These are phyloP conservation scores for Solanum paucissectum DNA, from an alignment of 257 asterid species.

Conservation along the genomic window DNA sequence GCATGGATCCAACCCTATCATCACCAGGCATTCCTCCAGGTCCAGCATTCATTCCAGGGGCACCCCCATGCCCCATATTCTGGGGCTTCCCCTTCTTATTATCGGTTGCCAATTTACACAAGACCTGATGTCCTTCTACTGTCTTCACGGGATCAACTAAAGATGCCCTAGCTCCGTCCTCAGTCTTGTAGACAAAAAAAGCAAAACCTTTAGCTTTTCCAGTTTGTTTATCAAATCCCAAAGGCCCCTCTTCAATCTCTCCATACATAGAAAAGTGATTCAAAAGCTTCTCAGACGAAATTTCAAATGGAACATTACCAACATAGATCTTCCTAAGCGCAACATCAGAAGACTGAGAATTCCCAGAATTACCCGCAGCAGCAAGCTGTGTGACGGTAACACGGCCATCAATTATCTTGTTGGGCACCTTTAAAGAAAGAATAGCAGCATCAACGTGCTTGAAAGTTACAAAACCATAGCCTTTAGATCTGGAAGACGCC, in stretches of 20 bases:
- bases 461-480: conserved; percentile 84
- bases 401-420: conserved; percentile 91
- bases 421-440: conserved; percentile 64
- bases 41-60: conserved; percentile 43
- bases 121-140: conserved; percentile 79
- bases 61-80: conserved; percentile 45
- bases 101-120: conserved; percentile 89
- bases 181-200: conserved; percentile 84
- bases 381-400: conserved; percentile 90
- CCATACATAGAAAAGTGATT: conserved; percentile 62
- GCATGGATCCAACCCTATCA: conserved; percentile 15
- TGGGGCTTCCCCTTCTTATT: conserved; percentile 71
- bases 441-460: conserved; percentile 79
- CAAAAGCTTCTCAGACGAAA: conserved; percentile 68
- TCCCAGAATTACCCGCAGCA: conserved; percentile 65
- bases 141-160: conserved; percentile 64
- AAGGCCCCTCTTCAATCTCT: conserved; percentile 95
- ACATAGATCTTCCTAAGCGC: conserved; percentile 84
- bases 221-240: conserved; percentile 94
- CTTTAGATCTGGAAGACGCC: conserved; percentile 67
- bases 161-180: conserved; percentile 80
- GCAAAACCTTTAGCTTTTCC: conserved; percentile 95
- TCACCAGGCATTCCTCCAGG: conserved; percentile 32
- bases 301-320: conserved; percentile 91
- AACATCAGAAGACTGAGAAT: conserved; percentile 49